These are phyloP conservation scores for Ophiostoma sp. DNA, from an alignment of 2,329 filamentous ascomycete species.

Conservation along the genomic window DNA sequence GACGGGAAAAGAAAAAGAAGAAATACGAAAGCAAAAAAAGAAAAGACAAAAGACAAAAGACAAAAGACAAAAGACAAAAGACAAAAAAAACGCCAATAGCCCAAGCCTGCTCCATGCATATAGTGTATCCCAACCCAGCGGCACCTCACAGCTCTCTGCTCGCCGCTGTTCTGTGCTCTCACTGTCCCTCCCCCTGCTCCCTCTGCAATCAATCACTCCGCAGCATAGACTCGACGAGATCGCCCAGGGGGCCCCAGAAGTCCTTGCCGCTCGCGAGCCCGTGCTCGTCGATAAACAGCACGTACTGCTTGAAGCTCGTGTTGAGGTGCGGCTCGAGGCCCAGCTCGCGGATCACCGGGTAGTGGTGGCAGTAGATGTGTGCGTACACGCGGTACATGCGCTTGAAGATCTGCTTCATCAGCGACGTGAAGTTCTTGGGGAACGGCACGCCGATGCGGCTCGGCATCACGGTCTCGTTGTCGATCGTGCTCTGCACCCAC, in stretches of 20 bases:
- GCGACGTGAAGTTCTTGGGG: slow-evolving; percentile 80
- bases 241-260: slow-evolving; percentile 92
- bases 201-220: slow-evolving; percentile 63
- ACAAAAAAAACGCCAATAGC: not conserved
- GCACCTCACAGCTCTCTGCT: too few species aligned
- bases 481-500: slow-evolving; percentile 92
- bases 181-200: not conserved
- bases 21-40: not conserved
- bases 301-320: slow-evolving; percentile 99
- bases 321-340: slow-evolving; percentile 96
- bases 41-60: not conserved
- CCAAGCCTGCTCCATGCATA: slow-evolving; percentile 10
- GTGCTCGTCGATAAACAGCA: slow-evolving; percentile 97
- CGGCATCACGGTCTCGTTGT: slow-evolving; percentile 93
- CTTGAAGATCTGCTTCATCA: slow-evolving; percentile 96
- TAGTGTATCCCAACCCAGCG: too few species aligned
- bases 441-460: slow-evolving; percentile 92
- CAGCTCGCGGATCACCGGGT: slow-evolving; percentile 90
- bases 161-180: too few species aligned
- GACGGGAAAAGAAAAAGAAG: too few species aligned
- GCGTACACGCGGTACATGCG: slow-evolving; percentile 97
- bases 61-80: not conserved
- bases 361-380: slow-evolving; percentile 99
- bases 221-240: slow-evolving; percentile 96
- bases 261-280: slow-evolving; percentile 86